phyloP scores from a whole-genome alignment of 805 yeast genomes.

The Cyberlindnera nakhonratchasimensis region DNA sequence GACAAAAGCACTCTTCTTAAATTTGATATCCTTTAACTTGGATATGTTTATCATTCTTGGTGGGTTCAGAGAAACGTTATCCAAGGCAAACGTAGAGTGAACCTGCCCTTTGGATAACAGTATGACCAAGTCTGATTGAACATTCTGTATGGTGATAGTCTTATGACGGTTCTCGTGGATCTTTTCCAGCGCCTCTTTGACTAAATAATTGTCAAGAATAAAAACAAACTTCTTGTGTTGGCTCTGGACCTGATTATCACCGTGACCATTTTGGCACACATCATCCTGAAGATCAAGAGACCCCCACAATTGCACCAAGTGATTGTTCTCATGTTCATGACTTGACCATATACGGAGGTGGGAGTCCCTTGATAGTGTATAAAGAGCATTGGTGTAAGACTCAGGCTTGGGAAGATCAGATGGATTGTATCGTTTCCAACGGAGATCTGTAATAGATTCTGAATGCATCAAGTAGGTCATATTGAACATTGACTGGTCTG shows the following conservation, averaged over 20 bases:
- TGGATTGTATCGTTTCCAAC: constrained; percentile 51
- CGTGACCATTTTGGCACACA: too few species aligned
- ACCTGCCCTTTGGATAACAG: constrained; percentile 40
- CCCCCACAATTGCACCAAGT: constrained; percentile 57
- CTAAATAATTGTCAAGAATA: constrained; percentile 33
- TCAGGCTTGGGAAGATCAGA: constrained; percentile 25
- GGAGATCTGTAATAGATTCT: constrained; percentile 47
- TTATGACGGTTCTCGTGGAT: constrained; percentile 14
- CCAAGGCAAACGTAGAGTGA: constrained; percentile 43
- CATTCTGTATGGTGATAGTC: constrained; percentile 17
- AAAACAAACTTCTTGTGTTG: constrained; percentile 32
- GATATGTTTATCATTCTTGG: constrained; percentile 49
- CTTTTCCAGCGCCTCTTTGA: constrained; percentile 4
- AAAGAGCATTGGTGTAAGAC: constrained; percentile 49
- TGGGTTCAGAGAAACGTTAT: constrained; percentile 49
- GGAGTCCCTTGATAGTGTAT: constrained; percentile 59
- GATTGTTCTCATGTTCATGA: constrained; percentile 55
- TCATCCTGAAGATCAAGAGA: constrained; percentile 32
- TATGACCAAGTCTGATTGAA: constrained; percentile 38
- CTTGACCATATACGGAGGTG: constrained; percentile 67
- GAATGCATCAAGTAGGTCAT: constrained; percentile 67
- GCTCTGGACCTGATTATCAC: neutral
- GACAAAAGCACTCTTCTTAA: constrained; percentile 28
- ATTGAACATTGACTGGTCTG: constrained; percentile 61
- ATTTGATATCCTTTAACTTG: constrained; percentile 30